phyloP scores from a whole-genome alignment of 2,329 filamentous ascomycete genomes.

The Aspergillus japonicus region DNA sequence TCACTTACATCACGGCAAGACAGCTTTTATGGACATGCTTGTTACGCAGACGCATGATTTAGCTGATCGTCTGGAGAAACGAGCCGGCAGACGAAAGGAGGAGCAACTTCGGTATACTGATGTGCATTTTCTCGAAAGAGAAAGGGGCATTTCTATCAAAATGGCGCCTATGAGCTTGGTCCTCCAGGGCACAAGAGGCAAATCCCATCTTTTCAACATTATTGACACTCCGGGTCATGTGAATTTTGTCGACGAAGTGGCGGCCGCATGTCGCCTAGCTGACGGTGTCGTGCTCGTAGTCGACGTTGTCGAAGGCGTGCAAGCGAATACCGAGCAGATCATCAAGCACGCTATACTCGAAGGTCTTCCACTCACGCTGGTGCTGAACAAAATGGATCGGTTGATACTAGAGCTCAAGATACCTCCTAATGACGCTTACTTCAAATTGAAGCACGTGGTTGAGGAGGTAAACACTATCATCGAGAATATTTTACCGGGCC shows the following conservation, averaged over 20 bases:
- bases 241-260: constrained; percentile 97
- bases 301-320: constrained; percentile 98
- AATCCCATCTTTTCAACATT: constrained; percentile 93
- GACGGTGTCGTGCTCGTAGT: constrained; percentile 93
- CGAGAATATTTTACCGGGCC: constrained; percentile 78
- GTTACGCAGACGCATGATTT: constrained; percentile 94
- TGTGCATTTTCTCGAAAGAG: constrained; percentile 81
- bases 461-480: constrained; percentile 98
- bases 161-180: constrained; percentile 91
- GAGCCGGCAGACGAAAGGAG: constrained; percentile 76
- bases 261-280: constrained; percentile 77
- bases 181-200: constrained; percentile 81
- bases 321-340: constrained; percentile 93
- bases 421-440: constrained; percentile 93
- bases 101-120: constrained; percentile 95
- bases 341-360: constrained; percentile 94
- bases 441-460: constrained; percentile 98
- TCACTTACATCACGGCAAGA: constrained; percentile 96
- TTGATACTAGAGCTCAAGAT: constrained; percentile 92
- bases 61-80: constrained; percentile 71
- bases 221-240: constrained; percentile 96
- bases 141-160: constrained; percentile 89
- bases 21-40: constrained; percentile 96
- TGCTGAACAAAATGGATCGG: constrained; percentile 97
- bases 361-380: constrained; percentile 80